Conservation (phyloP, 1,284 basidiomycete genomes). For the Cryptococcus sp. region DNA sequence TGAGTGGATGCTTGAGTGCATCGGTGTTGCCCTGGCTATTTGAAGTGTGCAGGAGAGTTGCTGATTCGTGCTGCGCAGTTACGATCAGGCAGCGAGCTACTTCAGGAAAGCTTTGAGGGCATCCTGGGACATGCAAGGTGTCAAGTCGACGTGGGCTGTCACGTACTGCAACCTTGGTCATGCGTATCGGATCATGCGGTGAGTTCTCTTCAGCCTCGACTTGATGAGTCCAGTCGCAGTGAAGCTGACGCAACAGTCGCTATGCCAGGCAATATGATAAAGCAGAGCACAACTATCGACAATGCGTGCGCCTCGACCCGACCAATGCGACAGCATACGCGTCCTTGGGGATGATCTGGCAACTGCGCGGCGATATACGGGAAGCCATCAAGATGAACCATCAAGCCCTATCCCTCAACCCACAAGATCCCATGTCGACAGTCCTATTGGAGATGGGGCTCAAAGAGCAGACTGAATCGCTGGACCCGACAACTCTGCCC, state of each 20-base stretch:
- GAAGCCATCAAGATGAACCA: constrained; percentile 84
- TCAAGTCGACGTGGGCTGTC: constrained; percentile 77
- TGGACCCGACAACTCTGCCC: constrained; percentile 43
- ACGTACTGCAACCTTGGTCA: constrained; percentile 91
- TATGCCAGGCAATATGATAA: constrained; percentile 66
- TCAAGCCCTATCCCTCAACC: constrained; percentile 80
- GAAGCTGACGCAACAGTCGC: not conserved
- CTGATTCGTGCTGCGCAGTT: constrained; percentile 41
- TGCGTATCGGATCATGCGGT: constrained; percentile 76
- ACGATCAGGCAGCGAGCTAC: constrained; percentile 66
- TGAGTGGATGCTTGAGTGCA: constrained; percentile 55
- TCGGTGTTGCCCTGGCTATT: not conserved
- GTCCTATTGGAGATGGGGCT: constrained; percentile 83
- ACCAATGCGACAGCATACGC: constrained; percentile 74
- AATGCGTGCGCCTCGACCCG: constrained; percentile 77
- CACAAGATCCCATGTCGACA: constrained; percentile 81
- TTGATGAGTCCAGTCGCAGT: not conserved
- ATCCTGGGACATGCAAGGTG: constrained; percentile 78
- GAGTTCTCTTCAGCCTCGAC: constrained; percentile 29
- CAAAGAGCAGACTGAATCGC: constrained; percentile 52
- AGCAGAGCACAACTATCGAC: constrained; percentile 69
- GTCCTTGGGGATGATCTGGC: constrained; percentile 79
- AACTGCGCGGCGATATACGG: constrained; percentile 70
- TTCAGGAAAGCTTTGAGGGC: constrained; percentile 73
- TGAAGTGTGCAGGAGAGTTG: constrained; percentile 6